Base-by-base conservation (phyloP, 441 rosid genomes). In the Flueggea neowawraea region DNA sequence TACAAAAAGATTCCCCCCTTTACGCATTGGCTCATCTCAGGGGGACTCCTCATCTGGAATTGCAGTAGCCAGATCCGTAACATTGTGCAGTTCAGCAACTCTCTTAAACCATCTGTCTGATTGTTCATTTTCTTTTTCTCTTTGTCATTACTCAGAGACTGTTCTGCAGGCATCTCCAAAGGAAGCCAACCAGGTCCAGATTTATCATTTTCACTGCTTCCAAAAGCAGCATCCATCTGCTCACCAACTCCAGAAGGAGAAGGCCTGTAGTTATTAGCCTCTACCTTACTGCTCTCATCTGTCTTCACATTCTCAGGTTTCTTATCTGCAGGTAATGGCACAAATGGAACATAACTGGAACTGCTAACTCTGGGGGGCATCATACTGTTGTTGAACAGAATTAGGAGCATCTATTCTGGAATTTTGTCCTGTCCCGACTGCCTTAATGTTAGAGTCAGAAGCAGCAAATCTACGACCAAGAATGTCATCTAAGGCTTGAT, bases 1-100 rank as follows among this genome's bases (percentile, higher is more conserved):
- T 2, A 90, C 98, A 78, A 93, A 88, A 64, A 89, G 78, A 78
- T 90, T 90, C 65, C 87, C 96, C 55, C 97, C 97, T 76, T 88
- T 90, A 66, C 93, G 77, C 96, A 90, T 75, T n/a, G 95, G 96
- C 97, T 93, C 64, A 88, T 84, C 17, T 90, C 85, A 0, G 28
- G 97, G 97, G 73, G 90, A 93, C 66, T 90, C 97, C 71, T 87
- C 96, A 55, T 90, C 98, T 0, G 96, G 86, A 59, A 84, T 85
- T 72, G 78, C 82, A 72, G 90, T 83, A 55, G 88, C 73, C 44
- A 90, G 78, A 79, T 90, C 98, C 33, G 93, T 81, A 50, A 87
- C 85, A 73, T 90, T 86, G 58, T 93, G 87, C 12, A 93, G 83
- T 77, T 93, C 95, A 36, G 95, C 93, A 62, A 84, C 93, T n/a